Evolutionary conservation across 169 alveolate species (phyloP), one percentile per base, ranked within the genome.

Genomic region (Plasmodium cynomolgi): DNA sequence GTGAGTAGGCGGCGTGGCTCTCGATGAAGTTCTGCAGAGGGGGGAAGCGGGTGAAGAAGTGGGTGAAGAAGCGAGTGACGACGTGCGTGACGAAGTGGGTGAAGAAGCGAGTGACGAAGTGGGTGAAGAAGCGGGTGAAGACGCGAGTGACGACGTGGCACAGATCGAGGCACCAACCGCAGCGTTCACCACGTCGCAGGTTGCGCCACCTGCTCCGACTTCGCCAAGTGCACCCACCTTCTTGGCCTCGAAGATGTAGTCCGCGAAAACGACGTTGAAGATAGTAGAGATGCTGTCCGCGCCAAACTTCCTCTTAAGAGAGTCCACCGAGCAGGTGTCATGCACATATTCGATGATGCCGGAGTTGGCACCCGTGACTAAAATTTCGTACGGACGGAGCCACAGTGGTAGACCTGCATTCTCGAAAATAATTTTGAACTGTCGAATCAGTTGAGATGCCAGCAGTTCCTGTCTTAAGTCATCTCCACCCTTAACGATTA

Each of bases 1-100:
- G 94, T 17, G 99, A 98, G 93, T 99, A 99, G 8, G 99, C 99
- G 44, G 99, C 99, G 81, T 98, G 99, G 75, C 99, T 97, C 95
- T 98, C 99, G 39, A 97, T 98, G 93, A 98, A 97, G 93, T 97
- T 98, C 96, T 95, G 93, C 79, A 56, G 20, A n/a, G 50, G 54
- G 74, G 23, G n/a, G 17, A 81, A 84, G 6, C 26, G 4, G 50
- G 15, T 3, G 33, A n/a, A 17, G 8, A 84, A 39, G 31, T 29
- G 54, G 54, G 68, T 26, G 29, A 8, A 20, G 37, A 39, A n/a
- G 82, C 4, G 34, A 3, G 31, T 31, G n/a, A 56, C 31, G n/a
- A 26, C 7, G 13, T 31, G 92, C 2, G 72, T 15, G 1, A 9
- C 39, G 1, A 77, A 20, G 73, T 15, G 91, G 71, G 72, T 54